phyloP scores from a whole-genome alignment of 345 rosid species.

The Hypericum androsaemum region DNA sequence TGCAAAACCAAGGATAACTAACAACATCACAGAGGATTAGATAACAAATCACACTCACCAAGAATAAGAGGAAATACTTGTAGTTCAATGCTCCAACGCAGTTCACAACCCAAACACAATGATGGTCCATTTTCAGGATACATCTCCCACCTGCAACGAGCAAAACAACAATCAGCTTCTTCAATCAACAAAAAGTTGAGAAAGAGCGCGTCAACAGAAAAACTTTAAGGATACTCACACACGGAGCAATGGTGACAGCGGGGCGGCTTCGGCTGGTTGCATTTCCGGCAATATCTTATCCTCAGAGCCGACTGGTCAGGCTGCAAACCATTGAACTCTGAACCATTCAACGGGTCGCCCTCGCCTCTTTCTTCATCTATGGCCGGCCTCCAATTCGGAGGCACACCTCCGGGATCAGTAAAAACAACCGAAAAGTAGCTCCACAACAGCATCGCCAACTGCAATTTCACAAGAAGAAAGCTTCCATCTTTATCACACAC shows the following conservation, averaged over 20 bases:
- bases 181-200: constrained; percentile 2
- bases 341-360: constrained; percentile 55
- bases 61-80: constrained; percentile 86
- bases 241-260: constrained; percentile 97
- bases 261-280: constrained; percentile 84
- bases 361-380: constrained; percentile 78
- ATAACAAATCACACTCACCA: constrained; percentile 46
- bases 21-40: neutral
- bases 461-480: constrained; percentile 19
- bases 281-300: constrained; percentile 75
- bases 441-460: constrained; percentile 92
- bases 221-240: constrained; percentile 41
- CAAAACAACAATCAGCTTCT: constrained; percentile 14
- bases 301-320: constrained; percentile 51
- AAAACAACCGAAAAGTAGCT: constrained; percentile 94
- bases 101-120: constrained; percentile 99
- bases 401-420: constrained; percentile 88
- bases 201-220: neutral
- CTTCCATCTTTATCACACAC: neutral
- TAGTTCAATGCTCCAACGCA: constrained; percentile 94
- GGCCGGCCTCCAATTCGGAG: constrained; percentile 77
- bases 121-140: constrained; percentile 93
- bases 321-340: constrained; percentile 46
- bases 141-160: constrained; percentile 71
- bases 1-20: too few species aligned